phyloP scores from a whole-genome alignment of 129 eudicot species.

The Flaveria trinervia region DNA sequence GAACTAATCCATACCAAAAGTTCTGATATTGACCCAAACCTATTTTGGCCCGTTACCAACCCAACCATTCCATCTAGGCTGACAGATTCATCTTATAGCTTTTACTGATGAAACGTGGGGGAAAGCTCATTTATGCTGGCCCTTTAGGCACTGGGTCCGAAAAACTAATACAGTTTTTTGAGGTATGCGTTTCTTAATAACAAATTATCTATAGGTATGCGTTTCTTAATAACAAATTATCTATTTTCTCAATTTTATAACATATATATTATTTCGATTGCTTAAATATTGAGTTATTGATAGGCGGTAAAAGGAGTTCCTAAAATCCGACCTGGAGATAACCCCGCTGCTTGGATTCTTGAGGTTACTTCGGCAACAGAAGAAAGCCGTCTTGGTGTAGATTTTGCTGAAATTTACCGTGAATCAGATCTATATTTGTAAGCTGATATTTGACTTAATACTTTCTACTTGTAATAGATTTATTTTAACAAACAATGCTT shows the following conservation, averaged over 20 bases:
- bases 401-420: slow-evolving; percentile 56
- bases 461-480: not conserved
- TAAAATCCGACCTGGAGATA: slow-evolving; percentile 50
- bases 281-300: slow-evolving; percentile 9
- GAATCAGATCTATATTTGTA: slow-evolving; percentile 54
- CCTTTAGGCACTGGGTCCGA: slow-evolving; percentile 71
- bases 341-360: slow-evolving; percentile 81
- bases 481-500: not conserved
- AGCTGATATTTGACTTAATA: slow-evolving; percentile 17
- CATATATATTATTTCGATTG: not conserved
- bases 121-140: slow-evolving; percentile 87
- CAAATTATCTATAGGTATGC: slow-evolving; percentile 45
- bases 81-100: slow-evolving; percentile 43
- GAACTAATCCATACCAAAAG: not conserved
- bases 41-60: slow-evolving; percentile 7
- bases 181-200: slow-evolving; percentile 47
- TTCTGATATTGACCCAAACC: slow-evolving; percentile 2
- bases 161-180: slow-evolving; percentile 64
- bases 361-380: slow-evolving; percentile 66
- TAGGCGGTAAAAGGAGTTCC: slow-evolving; percentile 59
- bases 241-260: not conserved
- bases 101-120: slow-evolving; percentile 85
- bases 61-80: slow-evolving; percentile 18
- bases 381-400: slow-evolving; percentile 61
- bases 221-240: slow-evolving; percentile 16